Evolutionary conservation across 768 basidiomycete genomes (phyloP), one percentile per base, ranked within the genome.

Genomic region (Harrya chromipes): DNA sequence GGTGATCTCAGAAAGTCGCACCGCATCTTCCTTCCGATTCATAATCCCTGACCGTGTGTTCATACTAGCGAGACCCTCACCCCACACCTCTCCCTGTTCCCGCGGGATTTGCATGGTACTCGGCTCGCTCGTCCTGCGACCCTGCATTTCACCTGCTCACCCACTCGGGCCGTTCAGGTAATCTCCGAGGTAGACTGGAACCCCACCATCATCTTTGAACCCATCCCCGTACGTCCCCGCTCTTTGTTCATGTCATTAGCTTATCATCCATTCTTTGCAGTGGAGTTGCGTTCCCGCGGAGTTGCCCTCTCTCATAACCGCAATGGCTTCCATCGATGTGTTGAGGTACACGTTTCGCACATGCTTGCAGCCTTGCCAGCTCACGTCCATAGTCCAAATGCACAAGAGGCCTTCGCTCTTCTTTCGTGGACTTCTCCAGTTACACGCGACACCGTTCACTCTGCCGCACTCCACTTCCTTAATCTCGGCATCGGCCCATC

Each of bases 111-210:
- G 40, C 60, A 62, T 4, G 72, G 65, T 8, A 84, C 84, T 5
- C 72, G 62, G 45, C 70, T 91, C 7, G 76, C 65, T 4, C 60
- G 68, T 31, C 72, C 90, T 13, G 59, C 66, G 16, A 75, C 74
- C 17, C 60, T 95, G 37, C 93, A 97, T 66, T 92, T 92, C 58
- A 83, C 93, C 19, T 94, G 91, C 62, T 90, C 90, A 4, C 91
- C 93, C 0, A 63, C 72, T 2, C 79, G 93, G 37, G 89, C 90
- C 4, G 65, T 72, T 13, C 70, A 71, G 5, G 85, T 94, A 49
- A 71, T 89, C 53, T 74, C 78, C 31, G 85, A 94, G 64, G 75
- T 87, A 12, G 62, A 71, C 10, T 92, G 91, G 89, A 59, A 69
- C 8, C 87, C 92, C 5, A 70, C 71, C 39, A 76, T 80, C 2